phyloP scores from a whole-genome alignment of 495 filamentous ascomycete species.

The Daldinia decipiens region DNA sequence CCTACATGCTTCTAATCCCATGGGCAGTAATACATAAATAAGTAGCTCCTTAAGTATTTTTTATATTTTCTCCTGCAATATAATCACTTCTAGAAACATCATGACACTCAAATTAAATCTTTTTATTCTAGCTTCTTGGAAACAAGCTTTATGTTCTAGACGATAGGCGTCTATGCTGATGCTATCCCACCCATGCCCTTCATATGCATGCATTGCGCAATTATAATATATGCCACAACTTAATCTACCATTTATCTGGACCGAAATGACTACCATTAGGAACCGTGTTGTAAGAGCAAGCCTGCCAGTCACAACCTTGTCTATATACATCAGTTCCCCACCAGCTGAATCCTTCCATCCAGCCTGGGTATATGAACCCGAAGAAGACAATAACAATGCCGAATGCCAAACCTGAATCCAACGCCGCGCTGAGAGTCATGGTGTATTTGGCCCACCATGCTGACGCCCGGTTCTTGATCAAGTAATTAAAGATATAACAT shows the following conservation, averaged over 20 bases:
- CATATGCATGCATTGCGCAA: neutral
- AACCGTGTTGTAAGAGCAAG: slow-evolving; percentile 65
- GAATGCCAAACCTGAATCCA: slow-evolving; percentile 84
- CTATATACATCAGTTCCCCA: slow-evolving; percentile 82
- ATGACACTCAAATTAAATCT: neutral
- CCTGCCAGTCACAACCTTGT: slow-evolving; percentile 71
- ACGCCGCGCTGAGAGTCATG: slow-evolving; percentile 83
- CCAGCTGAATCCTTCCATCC: slow-evolving; percentile 71
- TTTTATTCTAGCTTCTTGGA: slow-evolving; percentile 8
- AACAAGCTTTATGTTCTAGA: slow-evolving; percentile 25
- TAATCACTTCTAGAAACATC: neutral
- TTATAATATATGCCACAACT: neutral
- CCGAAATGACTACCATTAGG: slow-evolving; percentile 67
- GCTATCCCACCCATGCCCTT: slow-evolving; percentile 5
- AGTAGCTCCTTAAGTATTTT: neutral
- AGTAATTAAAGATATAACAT: slow-evolving; percentile 83
- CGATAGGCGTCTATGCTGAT: slow-evolving; percentile 10
- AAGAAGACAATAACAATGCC: slow-evolving; percentile 86
- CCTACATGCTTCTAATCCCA: too few species aligned
- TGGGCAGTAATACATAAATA: neutral
- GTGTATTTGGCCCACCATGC: slow-evolving; percentile 92
- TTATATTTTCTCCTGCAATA: neutral
- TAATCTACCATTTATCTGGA: slow-evolving; percentile 63
- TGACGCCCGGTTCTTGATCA: slow-evolving; percentile 69
- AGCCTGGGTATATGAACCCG: slow-evolving; percentile 77